These are phyloP conservation scores for Miscanthus sacchariflorus DNA, from an alignment of 202 grass and related monocot genomes.

Conservation along the genomic window DNA sequence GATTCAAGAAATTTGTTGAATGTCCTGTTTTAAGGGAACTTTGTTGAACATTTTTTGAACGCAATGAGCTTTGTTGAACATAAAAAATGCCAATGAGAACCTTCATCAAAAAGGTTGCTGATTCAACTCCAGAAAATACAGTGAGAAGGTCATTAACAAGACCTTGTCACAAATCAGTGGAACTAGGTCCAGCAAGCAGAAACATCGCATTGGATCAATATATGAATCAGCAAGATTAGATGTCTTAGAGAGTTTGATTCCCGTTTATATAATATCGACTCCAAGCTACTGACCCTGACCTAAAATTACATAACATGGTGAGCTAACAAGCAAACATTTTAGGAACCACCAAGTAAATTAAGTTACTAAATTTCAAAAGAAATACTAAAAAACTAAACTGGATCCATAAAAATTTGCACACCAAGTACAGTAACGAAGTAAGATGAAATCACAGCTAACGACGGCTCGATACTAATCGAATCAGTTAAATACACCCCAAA, in stretches of 20 bases:
- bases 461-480: not conserved
- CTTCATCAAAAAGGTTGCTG: conserved; percentile 45
- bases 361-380: not conserved
- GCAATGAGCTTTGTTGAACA: not conserved
- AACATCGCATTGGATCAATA: not conserved
- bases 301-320: not conserved
- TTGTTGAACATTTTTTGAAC: not conserved
- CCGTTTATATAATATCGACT: no score
- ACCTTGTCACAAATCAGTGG: conserved; percentile 24
- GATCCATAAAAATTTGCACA: not conserved
- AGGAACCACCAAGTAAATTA: not conserved
- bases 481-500: not conserved
- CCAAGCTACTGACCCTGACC: not conserved
- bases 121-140: not conserved
- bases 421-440: not conserved
- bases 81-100: conserved; percentile 54
- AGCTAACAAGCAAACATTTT: not conserved
- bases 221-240: conserved; percentile 45
- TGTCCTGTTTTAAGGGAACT: not conserved
- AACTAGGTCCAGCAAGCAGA: conserved; percentile 26
- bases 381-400: not conserved
- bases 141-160: not conserved
- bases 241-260: conserved; percentile 23
- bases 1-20: conserved; percentile 17
- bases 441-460: not conserved